Percentiles rank a stretch among this genome's conserved stretches.
phyloP scores from a whole-genome alignment of 1,284 basidiomycete genomes.

The Volvariella surrecta region DNA sequence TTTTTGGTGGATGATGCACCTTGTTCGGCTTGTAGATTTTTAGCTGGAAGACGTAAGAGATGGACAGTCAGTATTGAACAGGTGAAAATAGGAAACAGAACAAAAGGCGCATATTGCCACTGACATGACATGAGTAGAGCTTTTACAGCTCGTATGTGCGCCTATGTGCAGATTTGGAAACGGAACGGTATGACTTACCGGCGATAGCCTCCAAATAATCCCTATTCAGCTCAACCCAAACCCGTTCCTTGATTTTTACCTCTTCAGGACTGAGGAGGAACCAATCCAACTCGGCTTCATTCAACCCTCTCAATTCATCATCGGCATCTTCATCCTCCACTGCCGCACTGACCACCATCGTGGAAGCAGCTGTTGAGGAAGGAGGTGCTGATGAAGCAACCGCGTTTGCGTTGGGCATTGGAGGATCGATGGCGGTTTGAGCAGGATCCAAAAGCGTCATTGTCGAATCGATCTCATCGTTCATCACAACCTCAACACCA shows the following conservation, averaged over 20 bases:
- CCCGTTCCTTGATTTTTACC: conserved; percentile 83
- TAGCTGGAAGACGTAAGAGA: too few relatives aligned
- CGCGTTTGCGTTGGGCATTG: too few relatives aligned
- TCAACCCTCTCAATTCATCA: conserved; percentile 50
- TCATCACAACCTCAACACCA: too few relatives aligned
- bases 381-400: too few relatives aligned
- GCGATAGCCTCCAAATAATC: conserved; percentile 90
- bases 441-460: too few relatives aligned
- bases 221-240: conserved; percentile 95
- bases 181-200: conserved; percentile 39
- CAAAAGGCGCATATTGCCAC: neutral
- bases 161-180: too few relatives aligned
- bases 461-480: too few relatives aligned
- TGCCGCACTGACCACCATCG: neutral
- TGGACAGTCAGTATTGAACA: neutral
- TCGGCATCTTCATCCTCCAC: conserved; percentile 21
- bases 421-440: too few relatives aligned
- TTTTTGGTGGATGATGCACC: conserved; percentile 41
- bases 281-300: conserved; percentile 89
- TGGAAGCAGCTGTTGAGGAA: too few relatives aligned
- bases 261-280: conserved; percentile 85
- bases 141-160: too few relatives aligned
- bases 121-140: too few relatives aligned
- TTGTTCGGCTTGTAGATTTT: conserved; percentile 30
- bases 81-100: neutral